Percentiles rank a stretch among this genome's conserved stretches.
These are phyloP conservation scores for Pyronema domesticum DNA, from an alignment of 495 filamentous ascomycete species.

Conservation along the genomic window DNA sequence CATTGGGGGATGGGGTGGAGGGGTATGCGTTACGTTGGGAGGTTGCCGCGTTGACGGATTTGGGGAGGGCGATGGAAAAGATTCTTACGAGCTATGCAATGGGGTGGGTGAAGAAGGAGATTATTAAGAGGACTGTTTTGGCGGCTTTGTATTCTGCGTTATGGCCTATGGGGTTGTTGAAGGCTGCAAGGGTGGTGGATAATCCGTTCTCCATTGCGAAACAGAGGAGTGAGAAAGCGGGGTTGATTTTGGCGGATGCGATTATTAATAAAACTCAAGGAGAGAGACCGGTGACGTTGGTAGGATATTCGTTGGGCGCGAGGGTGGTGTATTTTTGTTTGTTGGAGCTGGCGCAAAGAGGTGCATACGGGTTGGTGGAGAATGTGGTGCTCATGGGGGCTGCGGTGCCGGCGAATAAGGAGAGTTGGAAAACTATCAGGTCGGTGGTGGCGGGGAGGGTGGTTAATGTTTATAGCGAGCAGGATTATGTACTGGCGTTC, in stretches of 20 bases:
- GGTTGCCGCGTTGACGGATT: constrained; percentile 51
- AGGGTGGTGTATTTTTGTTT: constrained; percentile 75
- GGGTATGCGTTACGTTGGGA: constrained; percentile 79
- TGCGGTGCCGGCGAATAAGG: constrained; percentile 39
- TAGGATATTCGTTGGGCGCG: constrained; percentile 85
- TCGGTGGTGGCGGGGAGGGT: constrained; percentile 16
- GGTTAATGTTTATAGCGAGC: constrained; percentile 17
- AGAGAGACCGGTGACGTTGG: constrained; percentile 67
- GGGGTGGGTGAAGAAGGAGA: constrained; percentile 56
- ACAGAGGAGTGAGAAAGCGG: constrained; percentile 70
- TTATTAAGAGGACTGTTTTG: constrained; percentile 62
- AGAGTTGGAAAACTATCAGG: constrained; percentile 11
- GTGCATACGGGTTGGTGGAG: constrained; percentile 74
- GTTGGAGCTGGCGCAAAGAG: constrained; percentile 51
- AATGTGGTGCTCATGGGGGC: constrained; percentile 68
- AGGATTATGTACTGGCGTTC: constrained; percentile 19
- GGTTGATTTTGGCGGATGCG: constrained; percentile 67
- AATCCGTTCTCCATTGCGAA: constrained; percentile 80
- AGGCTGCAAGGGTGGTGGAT: constrained; percentile 65
- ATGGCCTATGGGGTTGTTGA: constrained; percentile 62
- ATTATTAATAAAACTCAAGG: constrained; percentile 77
- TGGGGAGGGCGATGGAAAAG: constrained; percentile 55
- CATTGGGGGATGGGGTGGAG: constrained; percentile 50
- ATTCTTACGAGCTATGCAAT: constrained; percentile 63
- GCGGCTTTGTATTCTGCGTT: constrained; percentile 47